Conservation (phyloP, 495 filamentous ascomycete species). For the Haplographium delicatum region DNA sequence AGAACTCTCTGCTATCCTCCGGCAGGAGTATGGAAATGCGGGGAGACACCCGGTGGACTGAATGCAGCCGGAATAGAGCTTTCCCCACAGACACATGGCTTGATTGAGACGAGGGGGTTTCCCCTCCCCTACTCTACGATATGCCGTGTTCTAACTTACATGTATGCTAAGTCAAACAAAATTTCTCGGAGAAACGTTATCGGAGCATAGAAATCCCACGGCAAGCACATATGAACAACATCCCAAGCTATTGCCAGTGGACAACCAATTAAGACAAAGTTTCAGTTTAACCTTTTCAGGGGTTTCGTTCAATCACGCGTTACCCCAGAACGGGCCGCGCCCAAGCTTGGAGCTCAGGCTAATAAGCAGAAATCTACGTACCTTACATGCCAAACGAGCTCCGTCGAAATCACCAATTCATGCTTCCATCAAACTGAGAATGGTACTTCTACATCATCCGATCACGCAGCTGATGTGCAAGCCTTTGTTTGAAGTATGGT, state of each 20-base stretch:
- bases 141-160: too few relatives aligned
- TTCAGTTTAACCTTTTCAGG: conserved; percentile 2
- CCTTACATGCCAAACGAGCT: background rate
- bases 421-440: background rate
- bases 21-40: conserved; percentile 20
- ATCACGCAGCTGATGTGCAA: background rate
- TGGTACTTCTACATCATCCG: background rate
- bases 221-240: conserved; percentile 2
- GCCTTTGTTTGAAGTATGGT: too few relatives aligned
- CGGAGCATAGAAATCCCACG: conserved; percentile 10
- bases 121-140: background rate
- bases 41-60: conserved; percentile 22
- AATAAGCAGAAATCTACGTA: conserved; percentile 2
- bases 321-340: background rate
- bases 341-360: conserved; percentile 4
- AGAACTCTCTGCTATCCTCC: background rate
- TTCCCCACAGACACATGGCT: background rate
- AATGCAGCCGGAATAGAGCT: conserved; percentile 20
- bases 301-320: background rate
- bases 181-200: conserved; percentile 16
- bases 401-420: background rate
- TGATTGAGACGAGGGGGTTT: conserved; percentile 3
- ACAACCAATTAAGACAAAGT: background rate
- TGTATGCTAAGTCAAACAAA: conserved; percentile 6
- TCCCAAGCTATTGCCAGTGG: background rate